Percentiles rank a stretch among this genome's conserved stretches.
These are phyloP conservation scores for Scheffersomyces coipomensis DNA, from an alignment of 805 yeast species.

Conservation along the genomic window DNA sequence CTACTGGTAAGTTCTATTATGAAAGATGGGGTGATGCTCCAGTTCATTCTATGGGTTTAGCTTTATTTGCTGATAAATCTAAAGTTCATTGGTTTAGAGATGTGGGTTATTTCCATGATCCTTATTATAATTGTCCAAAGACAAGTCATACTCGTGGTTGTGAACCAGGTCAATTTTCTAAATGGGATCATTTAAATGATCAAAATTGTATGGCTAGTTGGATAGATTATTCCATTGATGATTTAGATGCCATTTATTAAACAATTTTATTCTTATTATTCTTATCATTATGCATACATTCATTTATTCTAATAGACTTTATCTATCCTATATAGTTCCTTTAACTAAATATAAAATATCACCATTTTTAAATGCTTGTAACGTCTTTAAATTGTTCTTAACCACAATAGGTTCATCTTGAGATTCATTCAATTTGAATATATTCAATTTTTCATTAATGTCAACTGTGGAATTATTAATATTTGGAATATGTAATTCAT, in stretches of 20 bases:
- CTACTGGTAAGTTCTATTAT: constrained; percentile 78
- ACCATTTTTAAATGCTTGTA: constrained; percentile 43
- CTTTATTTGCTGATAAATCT: constrained; percentile 65
- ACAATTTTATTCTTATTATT: too few species aligned
- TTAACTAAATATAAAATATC: constrained; percentile 53
- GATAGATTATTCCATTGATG: constrained; percentile 45
- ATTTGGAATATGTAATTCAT: constrained; percentile 45
- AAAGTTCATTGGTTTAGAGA: constrained; percentile 86
- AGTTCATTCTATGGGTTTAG: constrained; percentile 75
- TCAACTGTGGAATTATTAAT: constrained; percentile 47
- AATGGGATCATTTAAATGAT: constrained; percentile 41
- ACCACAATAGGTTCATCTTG: constrained; percentile 30
- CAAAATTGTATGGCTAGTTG: constrained; percentile 79
- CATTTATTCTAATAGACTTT: too few species aligned
- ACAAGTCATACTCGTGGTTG: constrained; percentile 47
- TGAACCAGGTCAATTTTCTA: constrained; percentile 52
- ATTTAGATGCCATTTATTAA: constrained; percentile 12
- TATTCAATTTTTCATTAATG: constrained; percentile 39
- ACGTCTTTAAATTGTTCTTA: constrained; percentile 35
- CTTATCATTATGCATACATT: too few species aligned
- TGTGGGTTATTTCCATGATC: constrained; percentile 74
- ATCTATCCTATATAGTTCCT: constrained; percentile 39
- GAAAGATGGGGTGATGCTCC: constrained; percentile 97
- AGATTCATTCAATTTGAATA: constrained; percentile 36
- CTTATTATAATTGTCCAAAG: constrained; percentile 75